phyloP scores from a whole-genome alignment of 2,329 filamentous ascomycete genomes.

The Claviceps capensis region DNA sequence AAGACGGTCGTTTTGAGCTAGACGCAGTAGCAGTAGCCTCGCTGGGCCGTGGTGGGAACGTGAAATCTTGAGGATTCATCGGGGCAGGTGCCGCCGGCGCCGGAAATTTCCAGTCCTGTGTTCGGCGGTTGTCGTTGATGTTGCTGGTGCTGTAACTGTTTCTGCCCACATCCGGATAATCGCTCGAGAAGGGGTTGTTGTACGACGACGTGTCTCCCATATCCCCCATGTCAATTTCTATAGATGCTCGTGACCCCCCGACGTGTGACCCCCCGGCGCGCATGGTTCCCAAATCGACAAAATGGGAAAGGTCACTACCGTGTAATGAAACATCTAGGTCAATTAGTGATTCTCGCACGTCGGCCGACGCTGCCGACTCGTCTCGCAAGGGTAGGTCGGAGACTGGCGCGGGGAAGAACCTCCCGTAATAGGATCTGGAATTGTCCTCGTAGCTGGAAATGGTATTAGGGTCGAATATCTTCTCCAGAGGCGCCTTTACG shows the following conservation, averaged over 20 bases:
- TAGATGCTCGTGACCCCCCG: conserved; percentile 30
- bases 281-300: conserved; percentile 49
- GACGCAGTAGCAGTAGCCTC: conserved; percentile 13
- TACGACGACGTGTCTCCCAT: conserved; percentile 30
- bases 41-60: conserved; percentile 33
- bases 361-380: conserved; percentile 32
- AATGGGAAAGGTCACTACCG: conserved; percentile 41
- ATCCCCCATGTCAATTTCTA: conserved; percentile 35
- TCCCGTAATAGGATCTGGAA: conserved; percentile 45
- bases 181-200: conserved; percentile 39
- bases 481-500: conserved; percentile 46
- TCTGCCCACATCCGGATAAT: conserved; percentile 39
- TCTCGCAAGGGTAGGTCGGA: conserved; percentile 48
- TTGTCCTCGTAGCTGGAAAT: conserved; percentile 52
- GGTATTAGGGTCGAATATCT: conserved; percentile 53
- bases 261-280: conserved; percentile 34
- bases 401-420: conserved; percentile 22
- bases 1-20: conserved; percentile 25
- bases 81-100: conserved; percentile 33
- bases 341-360: conserved; percentile 49
- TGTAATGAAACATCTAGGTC: conserved; percentile 48
- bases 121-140: conserved; percentile 34
- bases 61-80: conserved; percentile 37
- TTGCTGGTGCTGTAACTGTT: conserved; percentile 9
- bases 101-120: conserved; percentile 46